A percentile compares a stretch with the other conserved stretches of the same genome.
These are phyloP conservation scores for Closterium sp. DNA, from an alignment of 139 green algal species.

Conservation along the genomic window DNA sequence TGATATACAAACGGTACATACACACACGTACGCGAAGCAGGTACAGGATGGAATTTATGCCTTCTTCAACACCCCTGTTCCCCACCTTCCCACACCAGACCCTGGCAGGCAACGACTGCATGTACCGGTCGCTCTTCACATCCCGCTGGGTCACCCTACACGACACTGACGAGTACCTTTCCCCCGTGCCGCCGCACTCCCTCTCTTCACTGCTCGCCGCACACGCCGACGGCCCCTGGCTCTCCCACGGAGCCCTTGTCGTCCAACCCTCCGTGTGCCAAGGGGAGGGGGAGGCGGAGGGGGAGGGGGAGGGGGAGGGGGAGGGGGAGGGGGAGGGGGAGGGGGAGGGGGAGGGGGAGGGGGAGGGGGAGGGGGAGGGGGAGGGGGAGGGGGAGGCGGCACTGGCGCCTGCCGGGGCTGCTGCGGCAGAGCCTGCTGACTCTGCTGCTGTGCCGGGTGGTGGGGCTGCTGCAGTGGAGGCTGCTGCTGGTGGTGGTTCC, in stretches of 20 bases:
- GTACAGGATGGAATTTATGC: too few species aligned
- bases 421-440: too few species aligned
- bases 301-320: too few species aligned
- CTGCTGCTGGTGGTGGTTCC: too few species aligned
- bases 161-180: slow-evolving; percentile 14
- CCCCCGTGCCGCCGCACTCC: not conserved
- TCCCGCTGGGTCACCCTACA: not conserved
- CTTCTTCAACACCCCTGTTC: not conserved
- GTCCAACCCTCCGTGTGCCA: not conserved
- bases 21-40: too few species aligned
- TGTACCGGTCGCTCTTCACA: not conserved
- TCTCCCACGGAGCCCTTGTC: not conserved
- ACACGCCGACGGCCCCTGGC: not conserved
- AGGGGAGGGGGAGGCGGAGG: not conserved
- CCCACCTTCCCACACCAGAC: not conserved
- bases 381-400: too few species aligned
- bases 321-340: too few species aligned
- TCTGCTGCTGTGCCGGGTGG: too few species aligned
- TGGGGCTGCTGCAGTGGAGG: too few species aligned
- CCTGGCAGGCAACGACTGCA: slow-evolving; percentile 4
- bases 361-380: too few species aligned
- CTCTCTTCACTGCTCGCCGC: not conserved
- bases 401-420: not conserved
- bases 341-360: too few species aligned
- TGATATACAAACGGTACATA: too few species aligned